phyloP scores from a whole-genome alignment of 345 rosid genomes.

The Aethionema arabicum region DNA sequence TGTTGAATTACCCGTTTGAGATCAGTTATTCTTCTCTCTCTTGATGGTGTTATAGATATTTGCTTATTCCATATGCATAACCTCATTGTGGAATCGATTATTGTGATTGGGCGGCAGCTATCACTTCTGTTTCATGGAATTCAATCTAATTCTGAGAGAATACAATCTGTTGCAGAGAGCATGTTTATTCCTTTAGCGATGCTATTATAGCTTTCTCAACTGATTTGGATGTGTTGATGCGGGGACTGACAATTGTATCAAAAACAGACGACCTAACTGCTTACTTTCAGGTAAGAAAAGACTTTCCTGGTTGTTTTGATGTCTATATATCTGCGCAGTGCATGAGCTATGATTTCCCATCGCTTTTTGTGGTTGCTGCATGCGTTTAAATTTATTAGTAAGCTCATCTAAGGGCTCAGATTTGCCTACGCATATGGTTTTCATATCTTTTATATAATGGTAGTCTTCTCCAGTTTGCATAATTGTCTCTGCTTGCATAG shows the following conservation, averaged over 20 bases:
- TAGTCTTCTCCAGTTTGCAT: neutral
- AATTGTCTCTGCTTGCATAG: slow-evolving; percentile 22
- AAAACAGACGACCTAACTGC: slow-evolving; percentile 60
- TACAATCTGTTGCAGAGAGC: slow-evolving; percentile 61
- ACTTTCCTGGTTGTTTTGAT: slow-evolving; percentile 26
- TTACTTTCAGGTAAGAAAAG: slow-evolving; percentile 59
- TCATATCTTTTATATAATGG: slow-evolving; percentile 6
- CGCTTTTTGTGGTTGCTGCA: slow-evolving; percentile 3
- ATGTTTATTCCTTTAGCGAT: slow-evolving; percentile 53
- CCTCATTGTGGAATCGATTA: slow-evolving; percentile 15
- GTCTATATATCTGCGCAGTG: slow-evolving; percentile 14
- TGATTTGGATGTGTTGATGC: slow-evolving; percentile 51
- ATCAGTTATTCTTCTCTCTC: slow-evolving; percentile 6
- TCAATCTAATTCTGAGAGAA: slow-evolving; percentile 25
- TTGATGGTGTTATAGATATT: neutral
- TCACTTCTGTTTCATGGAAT: slow-evolving; percentile 27
- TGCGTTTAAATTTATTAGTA: slow-evolving; percentile 11
- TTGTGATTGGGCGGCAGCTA: slow-evolving; percentile 8
- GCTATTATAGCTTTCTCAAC: slow-evolving; percentile 49
- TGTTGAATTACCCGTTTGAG: neutral
- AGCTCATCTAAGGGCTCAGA: slow-evolving; percentile 19
- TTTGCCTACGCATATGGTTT: slow-evolving; percentile 17
- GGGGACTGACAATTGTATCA: slow-evolving; percentile 50
- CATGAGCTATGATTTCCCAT: slow-evolving; percentile 5
- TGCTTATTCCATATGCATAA: slow-evolving; percentile 2